Conservation (phyloP, 2,329 filamentous ascomycete species). For the Lachnellula occidentalis region DNA sequence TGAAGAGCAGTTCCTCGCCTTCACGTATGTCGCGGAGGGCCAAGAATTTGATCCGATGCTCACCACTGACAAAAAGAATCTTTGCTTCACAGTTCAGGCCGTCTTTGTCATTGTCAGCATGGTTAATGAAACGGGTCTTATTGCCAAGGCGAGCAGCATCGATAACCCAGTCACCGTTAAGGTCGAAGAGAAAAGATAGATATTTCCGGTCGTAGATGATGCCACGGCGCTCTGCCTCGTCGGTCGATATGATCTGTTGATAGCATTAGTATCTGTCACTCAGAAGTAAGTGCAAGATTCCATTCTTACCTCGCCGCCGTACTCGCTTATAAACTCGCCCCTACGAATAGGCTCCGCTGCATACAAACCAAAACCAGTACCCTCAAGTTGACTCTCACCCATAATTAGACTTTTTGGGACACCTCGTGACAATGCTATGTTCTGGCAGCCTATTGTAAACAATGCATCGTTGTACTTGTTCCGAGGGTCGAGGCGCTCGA, state of each 20-base stretch:
- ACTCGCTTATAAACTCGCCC: conserved; percentile 75
- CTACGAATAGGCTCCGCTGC: conserved; percentile 39
- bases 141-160: conserved; percentile 76
- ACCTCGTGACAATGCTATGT: conserved; percentile 66
- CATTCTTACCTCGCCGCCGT: conserved; percentile 63
- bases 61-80: conserved; percentile 68
- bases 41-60: conserved; percentile 70
- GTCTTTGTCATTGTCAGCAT: conserved; percentile 57
- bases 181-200: conserved; percentile 44
- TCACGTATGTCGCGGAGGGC: conserved; percentile 60
- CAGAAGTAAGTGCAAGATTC: conserved; percentile 29
- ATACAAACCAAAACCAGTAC: conserved; percentile 70
- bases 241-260: conserved; percentile 48
- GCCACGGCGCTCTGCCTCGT: conserved; percentile 27
- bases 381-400: conserved; percentile 62
- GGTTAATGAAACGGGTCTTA: conserved; percentile 79
- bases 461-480: conserved; percentile 56
- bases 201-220: conserved; percentile 34
- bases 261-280: background rate
- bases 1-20: conserved; percentile 76
- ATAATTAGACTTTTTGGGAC: conserved; percentile 60
- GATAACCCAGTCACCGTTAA: conserved; percentile 48
- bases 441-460: conserved; percentile 59
- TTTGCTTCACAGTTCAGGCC: conserved; percentile 59
- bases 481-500: conserved; percentile 62